phyloP scores from a whole-genome alignment of 176 grass and related monocot genomes.

The Avena atlantica region DNA sequence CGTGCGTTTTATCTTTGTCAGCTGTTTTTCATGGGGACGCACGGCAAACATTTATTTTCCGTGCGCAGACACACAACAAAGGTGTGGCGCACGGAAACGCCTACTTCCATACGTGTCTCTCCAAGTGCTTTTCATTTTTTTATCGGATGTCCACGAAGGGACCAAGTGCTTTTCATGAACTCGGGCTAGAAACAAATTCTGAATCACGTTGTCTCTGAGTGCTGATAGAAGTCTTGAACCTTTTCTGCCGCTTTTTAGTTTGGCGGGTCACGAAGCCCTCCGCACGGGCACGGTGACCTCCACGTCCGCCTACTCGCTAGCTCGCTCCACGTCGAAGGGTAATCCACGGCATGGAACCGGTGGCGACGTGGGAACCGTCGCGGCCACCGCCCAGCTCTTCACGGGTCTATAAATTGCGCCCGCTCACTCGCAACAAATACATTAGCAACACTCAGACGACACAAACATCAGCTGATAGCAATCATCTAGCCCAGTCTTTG shows the following conservation, averaged over 20 bases:
- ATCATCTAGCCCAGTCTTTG: not conserved
- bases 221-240: not conserved
- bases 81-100: too few species aligned
- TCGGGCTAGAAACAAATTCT: not conserved
- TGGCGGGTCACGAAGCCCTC: not conserved
- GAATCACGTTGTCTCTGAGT: not conserved
- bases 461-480: not conserved
- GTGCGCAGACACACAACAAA: too few species aligned
- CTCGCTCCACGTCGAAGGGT: not conserved
- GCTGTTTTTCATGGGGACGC: too few species aligned
- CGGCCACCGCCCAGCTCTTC: not conserved
- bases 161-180: not conserved
- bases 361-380: not conserved
- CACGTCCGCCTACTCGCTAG: not conserved
- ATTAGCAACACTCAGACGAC: not conserved
- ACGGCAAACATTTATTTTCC: too few species aligned
- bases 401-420: not conserved
- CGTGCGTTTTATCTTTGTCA: too few species aligned
- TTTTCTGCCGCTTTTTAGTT: not conserved
- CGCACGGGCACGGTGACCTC: not conserved
- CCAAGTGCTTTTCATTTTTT: not conserved
- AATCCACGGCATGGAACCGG: not conserved
- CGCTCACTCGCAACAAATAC: not conserved
- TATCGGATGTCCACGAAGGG: too few species aligned
- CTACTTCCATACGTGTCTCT: not conserved